Evolutionary conservation across 495 filamentous ascomycete genomes (phyloP), one percentile per base, ranked within the genome.

Genomic region (Penicillium verhagenii): DNA sequence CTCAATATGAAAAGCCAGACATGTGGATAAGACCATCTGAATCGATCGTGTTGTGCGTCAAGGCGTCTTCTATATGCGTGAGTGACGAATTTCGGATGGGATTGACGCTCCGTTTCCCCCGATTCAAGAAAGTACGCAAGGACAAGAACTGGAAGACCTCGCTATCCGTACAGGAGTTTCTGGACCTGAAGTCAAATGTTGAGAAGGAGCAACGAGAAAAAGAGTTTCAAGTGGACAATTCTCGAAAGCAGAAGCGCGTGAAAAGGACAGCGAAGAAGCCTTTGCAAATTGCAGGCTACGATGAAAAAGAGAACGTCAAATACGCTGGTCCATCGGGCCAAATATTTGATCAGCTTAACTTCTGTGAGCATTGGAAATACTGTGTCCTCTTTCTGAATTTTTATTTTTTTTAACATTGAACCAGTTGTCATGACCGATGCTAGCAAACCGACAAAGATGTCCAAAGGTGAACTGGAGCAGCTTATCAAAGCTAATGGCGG

Each of bases 1-100:
- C 78, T 19, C 89, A 95, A 63, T 79, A 82, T 48, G 92, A 97
- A 63, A 74, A 82, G 31, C 94, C 94, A 0, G 92, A 98, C 66
- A 84, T 91, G 54, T 98, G 94, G 94, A 97, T 98, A 66, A 84
- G 84, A 24, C 94, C 95, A 1, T 82, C 82, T 46, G 90, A 96
- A 33, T 96, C 91, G 4, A 72, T 98, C 19, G 92, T 97, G 20
- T 51, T 98, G 3, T 86, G 87, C 24, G 86, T 95, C 47, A 98
- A 97, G 69, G 94, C 92, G n/a, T 90, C 94, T 0, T 90, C 86
- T 10, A 83, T 93, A 2, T 80, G 78, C 6, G 71, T 72, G 0
- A 89, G 88, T 20, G 90, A 92, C 54, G 80, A 86, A 53, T 97
- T 96, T 64, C 84, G 87, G 20, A 85, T 82, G 53, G 82, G 83